Conservation (phyloP, 2,329 filamentous ascomycete species). For the Phaeoacremonium minimum region DNA sequence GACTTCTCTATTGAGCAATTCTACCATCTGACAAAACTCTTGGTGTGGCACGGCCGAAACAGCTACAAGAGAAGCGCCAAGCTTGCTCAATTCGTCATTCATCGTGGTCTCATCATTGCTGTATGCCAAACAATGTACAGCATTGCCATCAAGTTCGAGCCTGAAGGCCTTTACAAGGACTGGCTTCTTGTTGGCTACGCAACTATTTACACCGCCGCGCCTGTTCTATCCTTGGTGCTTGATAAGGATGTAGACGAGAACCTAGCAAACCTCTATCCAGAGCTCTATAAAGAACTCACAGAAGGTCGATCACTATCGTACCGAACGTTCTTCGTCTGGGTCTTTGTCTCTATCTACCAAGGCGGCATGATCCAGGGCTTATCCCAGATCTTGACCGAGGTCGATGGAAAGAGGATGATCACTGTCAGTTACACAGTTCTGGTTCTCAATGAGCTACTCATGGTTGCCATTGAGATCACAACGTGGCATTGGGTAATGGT, state of each 20-base stretch:
- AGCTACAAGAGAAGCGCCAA: slow-evolving; percentile 96
- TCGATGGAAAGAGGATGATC: slow-evolving; percentile 73
- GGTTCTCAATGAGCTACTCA: slow-evolving; percentile 89
- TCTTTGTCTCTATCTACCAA: slow-evolving; percentile 91
- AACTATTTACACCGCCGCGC: slow-evolving; percentile 89
- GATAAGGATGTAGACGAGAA: slow-evolving; percentile 94
- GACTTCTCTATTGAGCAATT: slow-evolving; percentile 98
- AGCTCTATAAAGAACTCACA: slow-evolving; percentile 97
- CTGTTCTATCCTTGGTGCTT: slow-evolving; percentile 88
- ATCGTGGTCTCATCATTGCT: slow-evolving; percentile 89
- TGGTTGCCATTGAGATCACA: slow-evolving; percentile 95
- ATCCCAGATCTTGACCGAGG: slow-evolving; percentile 79
- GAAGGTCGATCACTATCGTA: slow-evolving; percentile 83
- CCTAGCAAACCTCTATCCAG: slow-evolving; percentile 90
- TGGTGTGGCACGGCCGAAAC: slow-evolving; percentile 99
- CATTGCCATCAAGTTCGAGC: slow-evolving; percentile 87
- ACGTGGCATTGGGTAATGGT: slow-evolving; percentile 98
- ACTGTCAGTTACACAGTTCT: slow-evolving; percentile 88
- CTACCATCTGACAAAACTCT: slow-evolving; percentile 86
- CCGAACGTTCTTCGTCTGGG: slow-evolving; percentile 95
- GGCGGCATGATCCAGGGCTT: slow-evolving; percentile 94
- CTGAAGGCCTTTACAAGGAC: slow-evolving; percentile 90
- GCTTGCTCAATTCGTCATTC: slow-evolving; percentile 95
- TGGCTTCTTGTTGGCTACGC: slow-evolving; percentile 97
- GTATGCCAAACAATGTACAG: slow-evolving; percentile 98